Percentiles rank a stretch among this genome's conserved stretches.
These are phyloP conservation scores for Colletotrichum lindemuthianum DNA, from an alignment of 2,329 filamentous ascomycete species.

Conservation along the genomic window DNA sequence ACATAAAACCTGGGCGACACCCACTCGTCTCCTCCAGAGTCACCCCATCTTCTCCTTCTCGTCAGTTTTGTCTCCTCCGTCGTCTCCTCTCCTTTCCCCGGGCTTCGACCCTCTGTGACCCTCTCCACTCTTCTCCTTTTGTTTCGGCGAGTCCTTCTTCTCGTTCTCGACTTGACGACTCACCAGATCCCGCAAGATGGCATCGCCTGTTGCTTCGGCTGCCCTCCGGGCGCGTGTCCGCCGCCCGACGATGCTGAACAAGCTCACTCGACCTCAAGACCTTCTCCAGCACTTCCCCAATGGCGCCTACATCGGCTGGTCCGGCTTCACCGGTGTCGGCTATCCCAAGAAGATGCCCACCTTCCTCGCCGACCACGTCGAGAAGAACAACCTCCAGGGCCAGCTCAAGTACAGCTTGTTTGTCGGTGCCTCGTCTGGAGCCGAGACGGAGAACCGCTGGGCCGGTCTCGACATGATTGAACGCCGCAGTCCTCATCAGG, in stretches of 20 bases:
- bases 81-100: slow-evolving; percentile 14
- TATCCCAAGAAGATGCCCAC: slow-evolving; percentile 90
- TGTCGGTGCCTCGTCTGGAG: slow-evolving; percentile 88
- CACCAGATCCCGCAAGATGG: slow-evolving; percentile 48
- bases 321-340: slow-evolving; percentile 88
- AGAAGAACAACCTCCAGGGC: slow-evolving; percentile 85
- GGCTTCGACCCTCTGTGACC: slow-evolving; percentile 11
- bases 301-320: slow-evolving; percentile 90
- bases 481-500: slow-evolving; percentile 84
- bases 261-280: slow-evolving; percentile 82
- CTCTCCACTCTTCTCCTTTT: slow-evolving; percentile 5
- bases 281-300: slow-evolving; percentile 84
- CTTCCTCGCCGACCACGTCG: slow-evolving; percentile 87
- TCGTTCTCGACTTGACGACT: background rate
- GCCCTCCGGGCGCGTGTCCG: slow-evolving; percentile 80
- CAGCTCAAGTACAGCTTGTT: slow-evolving; percentile 88
- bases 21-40: slow-evolving; percentile 11
- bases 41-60: slow-evolving; percentile 6
- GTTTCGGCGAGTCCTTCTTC: background rate
- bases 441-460: slow-evolving; percentile 93
- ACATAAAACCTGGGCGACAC: slow-evolving; percentile 19
- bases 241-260: slow-evolving; percentile 81
- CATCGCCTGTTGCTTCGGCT: slow-evolving; percentile 70
- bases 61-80: background rate
- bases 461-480: slow-evolving; percentile 91